A percentile compares a stretch with the other conserved stretches of the same genome.
Conservation (phyloP, 371 early-diverging fungal species). For the Haplosporangium sp. region DNA sequence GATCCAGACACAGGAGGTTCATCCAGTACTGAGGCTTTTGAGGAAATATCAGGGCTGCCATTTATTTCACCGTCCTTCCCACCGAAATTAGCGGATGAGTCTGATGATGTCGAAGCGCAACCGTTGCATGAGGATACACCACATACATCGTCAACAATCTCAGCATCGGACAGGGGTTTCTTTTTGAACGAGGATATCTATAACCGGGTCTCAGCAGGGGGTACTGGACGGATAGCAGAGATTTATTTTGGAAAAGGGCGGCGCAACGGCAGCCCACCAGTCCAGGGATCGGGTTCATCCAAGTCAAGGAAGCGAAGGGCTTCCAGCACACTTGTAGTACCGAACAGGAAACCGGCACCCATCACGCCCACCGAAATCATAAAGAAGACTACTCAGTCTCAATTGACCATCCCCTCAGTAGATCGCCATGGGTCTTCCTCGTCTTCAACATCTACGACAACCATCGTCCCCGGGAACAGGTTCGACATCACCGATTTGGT, state of each 20-base stretch:
- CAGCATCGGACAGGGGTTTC: neutral
- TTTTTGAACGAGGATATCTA: conserved; percentile 20
- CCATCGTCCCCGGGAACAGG: neutral
- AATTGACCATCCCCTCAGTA: neutral
- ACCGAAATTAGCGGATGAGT: neutral
- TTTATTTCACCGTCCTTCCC: neutral
- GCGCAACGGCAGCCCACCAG: neutral
- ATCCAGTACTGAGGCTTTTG: neutral
- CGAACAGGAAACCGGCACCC: too few species aligned
- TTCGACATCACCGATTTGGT: conserved; percentile 42
- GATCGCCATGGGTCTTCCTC: neutral
- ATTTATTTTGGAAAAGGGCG: neutral
- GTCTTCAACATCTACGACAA: neutral
- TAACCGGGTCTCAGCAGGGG: conserved; percentile 11
- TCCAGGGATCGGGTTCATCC: too few species aligned
- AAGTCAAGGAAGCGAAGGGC: neutral
- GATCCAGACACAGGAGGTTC: neutral
- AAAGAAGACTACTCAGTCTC: neutral
- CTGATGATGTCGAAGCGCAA: neutral
- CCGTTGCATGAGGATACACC: neutral
- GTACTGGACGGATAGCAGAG: conserved; percentile 8
- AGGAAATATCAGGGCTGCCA: neutral
- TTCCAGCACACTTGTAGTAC: neutral
- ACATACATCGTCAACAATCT: neutral
- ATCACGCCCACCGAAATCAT: neutral